phyloP scores from a whole-genome alignment of 2,329 filamentous ascomycete species.

The Aschersonia sp. region DNA sequence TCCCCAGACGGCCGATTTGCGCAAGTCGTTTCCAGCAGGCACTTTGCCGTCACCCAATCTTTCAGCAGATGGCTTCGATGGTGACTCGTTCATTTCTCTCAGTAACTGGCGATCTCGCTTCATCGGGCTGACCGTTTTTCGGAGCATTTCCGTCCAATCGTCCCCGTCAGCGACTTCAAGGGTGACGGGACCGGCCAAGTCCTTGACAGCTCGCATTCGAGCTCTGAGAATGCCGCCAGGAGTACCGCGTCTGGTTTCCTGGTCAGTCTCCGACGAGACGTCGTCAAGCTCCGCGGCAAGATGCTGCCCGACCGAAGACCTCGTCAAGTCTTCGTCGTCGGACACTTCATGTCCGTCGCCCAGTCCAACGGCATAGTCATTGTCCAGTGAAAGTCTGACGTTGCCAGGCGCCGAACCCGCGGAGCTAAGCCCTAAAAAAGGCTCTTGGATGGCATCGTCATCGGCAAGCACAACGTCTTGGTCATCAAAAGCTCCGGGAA shows the following conservation, averaged over 20 bases:
- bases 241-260: constrained; percentile 29
- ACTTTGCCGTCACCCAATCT: constrained; percentile 13
- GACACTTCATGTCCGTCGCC: constrained; percentile 66
- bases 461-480: constrained; percentile 40
- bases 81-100: constrained; percentile 43
- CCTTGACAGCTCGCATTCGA: constrained; percentile 48
- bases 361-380: constrained; percentile 39
- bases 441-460: constrained; percentile 42
- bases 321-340: constrained; percentile 60
- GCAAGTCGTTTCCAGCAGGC: constrained; percentile 34
- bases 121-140: constrained; percentile 83
- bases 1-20: constrained; percentile 20
- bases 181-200: constrained; percentile 40
- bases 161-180: constrained; percentile 54
- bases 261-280: constrained; percentile 38
- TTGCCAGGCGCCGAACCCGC: constrained; percentile 60
- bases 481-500: constrained; percentile 73
- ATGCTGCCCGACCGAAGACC: constrained; percentile 60
- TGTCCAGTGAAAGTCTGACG: constrained; percentile 44
- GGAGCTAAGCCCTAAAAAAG: constrained; percentile 92
- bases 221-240: constrained; percentile 50
- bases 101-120: constrained; percentile 78
- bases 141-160: constrained; percentile 88
- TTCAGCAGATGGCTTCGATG: constrained; percentile 7
- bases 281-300: constrained; percentile 60